Conservation (phyloP, 495 filamentous ascomycete species). For the Penicillium antarcticum region DNA sequence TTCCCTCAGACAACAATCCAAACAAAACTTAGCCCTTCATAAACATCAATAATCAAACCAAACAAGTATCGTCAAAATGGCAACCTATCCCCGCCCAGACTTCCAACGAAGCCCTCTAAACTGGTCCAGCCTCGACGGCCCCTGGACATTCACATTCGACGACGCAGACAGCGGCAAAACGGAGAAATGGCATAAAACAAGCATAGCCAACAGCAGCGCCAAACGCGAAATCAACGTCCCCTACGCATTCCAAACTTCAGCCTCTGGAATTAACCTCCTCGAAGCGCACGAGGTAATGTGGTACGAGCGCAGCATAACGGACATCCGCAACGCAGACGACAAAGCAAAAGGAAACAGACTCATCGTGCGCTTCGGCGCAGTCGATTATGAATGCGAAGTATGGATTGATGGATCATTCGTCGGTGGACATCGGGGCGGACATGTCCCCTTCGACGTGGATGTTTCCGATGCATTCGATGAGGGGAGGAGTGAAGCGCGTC, state of each 20-base stretch:
- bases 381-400: slow-evolving; percentile 36
- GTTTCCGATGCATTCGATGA: slow-evolving; percentile 22
- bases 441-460: slow-evolving; percentile 38
- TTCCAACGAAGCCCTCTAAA: slow-evolving; percentile 47
- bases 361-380: slow-evolving; percentile 34
- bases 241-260: slow-evolving; percentile 55
- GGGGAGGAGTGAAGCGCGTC: not conserved
- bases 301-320: slow-evolving; percentile 51
- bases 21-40: not conserved
- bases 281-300: slow-evolving; percentile 58
- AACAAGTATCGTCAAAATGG: slow-evolving; percentile 26
- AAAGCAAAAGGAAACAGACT: slow-evolving; percentile 13
- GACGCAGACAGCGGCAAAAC: slow-evolving; percentile 48
- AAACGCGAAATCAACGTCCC: slow-evolving; percentile 52
- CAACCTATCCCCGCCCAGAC: slow-evolving; percentile 46
- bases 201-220: slow-evolving; percentile 5
- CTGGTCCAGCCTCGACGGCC: slow-evolving; percentile 53
- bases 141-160: slow-evolving; percentile 58
- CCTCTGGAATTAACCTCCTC: slow-evolving; percentile 51
- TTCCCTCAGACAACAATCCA: not conserved
- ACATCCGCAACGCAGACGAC: slow-evolving; percentile 37
- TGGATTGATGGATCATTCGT: slow-evolving; percentile 27
- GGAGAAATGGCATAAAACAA: slow-evolving; percentile 28
- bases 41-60: not conserved
- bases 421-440: slow-evolving; percentile 31